Evolutionary conservation across 805 yeast genomes (phyloP), one percentile per base, ranked within the genome.

Genomic region (Saturnispora sanitii): DNA sequence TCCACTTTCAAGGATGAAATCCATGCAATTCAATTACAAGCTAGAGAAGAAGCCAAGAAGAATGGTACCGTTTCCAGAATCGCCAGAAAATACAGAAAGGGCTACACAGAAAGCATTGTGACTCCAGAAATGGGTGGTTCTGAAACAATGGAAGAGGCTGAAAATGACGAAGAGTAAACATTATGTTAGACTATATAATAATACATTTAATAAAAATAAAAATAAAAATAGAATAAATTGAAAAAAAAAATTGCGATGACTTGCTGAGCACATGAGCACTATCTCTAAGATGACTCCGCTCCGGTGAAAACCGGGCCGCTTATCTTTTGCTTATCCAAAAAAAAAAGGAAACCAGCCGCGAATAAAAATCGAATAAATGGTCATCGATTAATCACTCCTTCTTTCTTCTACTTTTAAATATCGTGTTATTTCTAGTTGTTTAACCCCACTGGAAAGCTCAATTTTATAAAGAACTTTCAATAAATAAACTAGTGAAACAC

Each of bases 31-130:
- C 85, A 81, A 63, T 52, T 47, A 11, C 53, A 53, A 33, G 90
- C 90, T 16, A 70, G 73, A 51, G 68, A 62, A 29, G 77, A 71
- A 45, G 84, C 87, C 19, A 55, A 58, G 41, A 56, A 56, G 20
- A 53, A 62, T 3, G 84, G 86, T 26, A 71, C 68, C 46, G 76
- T 81, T 31, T 79, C 87, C 5, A 75, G 92, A 69, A 70, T 82
- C 46, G 79, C 87, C 11, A 75, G 85, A 65, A 82, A 82, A 57
- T 82, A 82, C 57, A 56, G 51, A 30, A 70, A 62, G 43, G 64
- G 62, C 25, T 62, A 62, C 45, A 59, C 56, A 31, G 90, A 81
- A 53, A 65, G 71, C 27, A 68, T 82, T 34, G 60, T 80, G 58
- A 70, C 75, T 35, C 77, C 79, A 29, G 85, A 80, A 45, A 75